These are phyloP conservation scores for Mrakia blollopis DNA, from an alignment of 768 basidiomycete genomes.

Conservation along the genomic window DNA sequence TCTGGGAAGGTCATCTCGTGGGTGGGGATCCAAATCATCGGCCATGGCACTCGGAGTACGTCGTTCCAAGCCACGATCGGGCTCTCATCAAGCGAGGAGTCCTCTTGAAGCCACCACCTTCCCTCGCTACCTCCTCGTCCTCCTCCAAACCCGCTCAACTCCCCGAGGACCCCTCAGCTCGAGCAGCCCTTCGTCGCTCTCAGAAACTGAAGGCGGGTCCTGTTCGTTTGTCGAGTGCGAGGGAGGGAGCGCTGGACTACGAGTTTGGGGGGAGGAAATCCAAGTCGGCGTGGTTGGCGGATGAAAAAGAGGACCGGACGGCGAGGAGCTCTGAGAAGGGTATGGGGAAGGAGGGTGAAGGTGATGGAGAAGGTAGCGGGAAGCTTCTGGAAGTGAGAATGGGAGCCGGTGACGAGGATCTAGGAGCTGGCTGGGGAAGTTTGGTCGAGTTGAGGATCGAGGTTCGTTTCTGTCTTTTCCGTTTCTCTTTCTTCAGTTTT, in stretches of 20 bases:
- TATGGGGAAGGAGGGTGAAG: constrained; percentile 15
- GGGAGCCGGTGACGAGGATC: constrained; percentile 26
- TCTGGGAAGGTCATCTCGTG: constrained; percentile 27
- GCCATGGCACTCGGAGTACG: constrained; percentile 27
- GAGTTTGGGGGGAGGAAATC: constrained; percentile 11
- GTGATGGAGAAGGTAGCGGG: constrained; percentile 20
- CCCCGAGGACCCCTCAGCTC: neutral
- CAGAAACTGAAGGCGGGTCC: constrained; percentile 23
- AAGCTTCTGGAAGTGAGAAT: constrained; percentile 26
- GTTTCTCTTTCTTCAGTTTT: neutral
- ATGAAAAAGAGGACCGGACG: neutral
- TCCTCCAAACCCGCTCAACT: neutral
- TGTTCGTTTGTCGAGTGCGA: constrained; percentile 16
- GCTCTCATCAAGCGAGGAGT: constrained; percentile 23
- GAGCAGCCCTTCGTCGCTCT: constrained; percentile 13
- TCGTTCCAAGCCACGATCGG: neutral
- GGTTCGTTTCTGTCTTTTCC: constrained; percentile 14
- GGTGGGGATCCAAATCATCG: constrained; percentile 29
- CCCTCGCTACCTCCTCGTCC: neutral
- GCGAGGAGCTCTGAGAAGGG: neutral
- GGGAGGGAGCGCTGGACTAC: constrained; percentile 28
- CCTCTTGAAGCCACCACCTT: neutral
- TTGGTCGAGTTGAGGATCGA: constrained; percentile 31
- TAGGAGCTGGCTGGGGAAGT: constrained; percentile 27
- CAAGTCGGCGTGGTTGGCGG: constrained; percentile 2